Base-by-base conservation (phyloP, 1,139 yeast genomes). In the Lodderomyces pseudojiufengensis region DNA sequence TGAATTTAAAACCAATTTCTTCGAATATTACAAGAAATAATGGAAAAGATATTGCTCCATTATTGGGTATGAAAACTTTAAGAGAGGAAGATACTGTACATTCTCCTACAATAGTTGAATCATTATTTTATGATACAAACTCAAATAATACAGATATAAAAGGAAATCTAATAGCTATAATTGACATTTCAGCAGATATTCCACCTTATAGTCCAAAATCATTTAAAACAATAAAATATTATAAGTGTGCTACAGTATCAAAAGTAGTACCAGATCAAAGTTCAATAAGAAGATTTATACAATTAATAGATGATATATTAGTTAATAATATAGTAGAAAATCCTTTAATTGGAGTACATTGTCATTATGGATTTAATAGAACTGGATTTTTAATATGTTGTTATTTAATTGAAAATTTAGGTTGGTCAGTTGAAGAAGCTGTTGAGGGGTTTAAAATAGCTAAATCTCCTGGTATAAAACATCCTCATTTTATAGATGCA, bases 321-420 rank as follows among this genome's bases (percentile, higher is more conserved):
- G 44, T 50, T 5, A 45, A 50, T 9, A 32, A 52, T 42, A 18
- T 33, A n/a, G 44, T 48, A 29, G 45, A 50, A 10, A 32, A 47
- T 23, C 76, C 76, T 7, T 59, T 68, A 24, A 61, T 83, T 4
- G 88, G 76, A 0, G 83, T 84, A 4, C 94, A 84, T 56, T 84
- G 94, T 53, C 94, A 84, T 53, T 84, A 84, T 52, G 94, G 94
- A 3, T 84, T 82, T 56, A 84, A 84, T 54, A 63, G 94, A 37
- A 84, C 94, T 0, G 94, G 94, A 2, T 84, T 78, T 49, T 68
- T 84, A 41, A 76, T 84, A 18, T 80, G 86, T 49, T 77, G 85
- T 49, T 84, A 80, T 52, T 62, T 84, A 50, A 70, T 84, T 29
- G 87, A 81, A 48, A 61, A 61, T 38, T 57, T 76, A 20, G 78